Conservation (phyloP, 108 stramenopile species). For the Skeletonema grethae region DNA sequence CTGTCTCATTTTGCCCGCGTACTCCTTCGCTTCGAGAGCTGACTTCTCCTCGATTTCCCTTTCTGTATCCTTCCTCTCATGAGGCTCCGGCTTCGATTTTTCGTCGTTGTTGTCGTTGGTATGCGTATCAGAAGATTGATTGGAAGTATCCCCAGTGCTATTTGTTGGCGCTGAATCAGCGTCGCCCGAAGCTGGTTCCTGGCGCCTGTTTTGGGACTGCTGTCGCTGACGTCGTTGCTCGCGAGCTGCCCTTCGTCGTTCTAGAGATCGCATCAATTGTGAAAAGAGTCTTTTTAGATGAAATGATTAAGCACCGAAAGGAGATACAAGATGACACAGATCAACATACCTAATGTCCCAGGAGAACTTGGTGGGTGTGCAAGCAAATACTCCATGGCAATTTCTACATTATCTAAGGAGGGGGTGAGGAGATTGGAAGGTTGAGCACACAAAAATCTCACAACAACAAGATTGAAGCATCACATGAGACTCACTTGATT, state of each 20-base stretch:
- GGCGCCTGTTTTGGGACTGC: conserved; percentile 1
- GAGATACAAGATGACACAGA: not conserved
- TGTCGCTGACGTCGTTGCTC: conserved; percentile 28
- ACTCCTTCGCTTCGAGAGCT: conserved; percentile 34
- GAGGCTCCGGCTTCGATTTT: conserved; percentile 11
- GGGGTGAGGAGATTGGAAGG: not conserved
- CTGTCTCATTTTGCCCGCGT: conserved; percentile 39
- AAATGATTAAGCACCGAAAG: not conserved
- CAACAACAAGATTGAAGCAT: not conserved
- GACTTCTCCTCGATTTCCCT: conserved; percentile 43
- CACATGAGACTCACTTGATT: not conserved
- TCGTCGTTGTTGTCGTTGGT: conserved; percentile 25
- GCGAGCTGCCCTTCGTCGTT: conserved; percentile 37
- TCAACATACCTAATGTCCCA: conserved; percentile 20
- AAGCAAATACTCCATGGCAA: conserved; percentile 92
- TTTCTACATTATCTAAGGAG: conserved; percentile 50
- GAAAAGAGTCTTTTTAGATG: not conserved
- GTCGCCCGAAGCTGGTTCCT: not conserved
- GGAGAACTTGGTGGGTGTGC: conserved; percentile 49
- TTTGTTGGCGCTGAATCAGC: not conserved
- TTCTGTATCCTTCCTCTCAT: conserved; percentile 30
- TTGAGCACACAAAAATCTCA: not conserved
- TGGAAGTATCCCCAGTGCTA: not conserved
- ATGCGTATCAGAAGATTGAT: conserved; percentile 14
- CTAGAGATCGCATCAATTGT: not conserved